Evolutionary conservation across 2,329 filamentous ascomycete genomes (phyloP).

Genomic region (Aspergillus sp.): DNA sequence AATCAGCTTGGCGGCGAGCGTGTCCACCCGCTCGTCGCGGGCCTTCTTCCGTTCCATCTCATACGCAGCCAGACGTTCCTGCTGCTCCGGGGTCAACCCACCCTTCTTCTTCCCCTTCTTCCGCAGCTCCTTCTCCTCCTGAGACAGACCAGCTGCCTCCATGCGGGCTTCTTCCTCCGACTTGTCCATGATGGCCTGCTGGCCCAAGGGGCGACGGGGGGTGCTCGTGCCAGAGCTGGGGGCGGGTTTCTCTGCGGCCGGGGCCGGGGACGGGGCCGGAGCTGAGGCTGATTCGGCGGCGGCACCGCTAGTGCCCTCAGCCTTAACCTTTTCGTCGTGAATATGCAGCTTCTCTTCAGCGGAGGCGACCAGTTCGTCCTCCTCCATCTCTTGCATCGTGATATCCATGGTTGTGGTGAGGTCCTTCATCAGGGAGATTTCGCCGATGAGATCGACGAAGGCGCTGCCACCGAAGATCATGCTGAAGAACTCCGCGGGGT

Average conservation of each 20-base stretch:
- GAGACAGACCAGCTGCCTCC: conserved; percentile 62
- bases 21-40: conserved; percentile 86
- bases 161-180: conserved; percentile 73
- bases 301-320: conserved; percentile 27
- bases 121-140: conserved; percentile 71
- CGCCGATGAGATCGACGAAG: conserved; percentile 93
- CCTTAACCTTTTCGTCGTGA: conserved; percentile 45
- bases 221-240: conserved; percentile 43
- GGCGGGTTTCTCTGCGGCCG: conserved; percentile 23
- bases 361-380: conserved; percentile 59
- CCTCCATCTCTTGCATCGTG: conserved; percentile 76
- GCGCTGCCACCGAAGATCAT: conserved; percentile 98
- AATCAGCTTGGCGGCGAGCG: conserved; percentile 76
- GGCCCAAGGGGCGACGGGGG: conserved; percentile 61
- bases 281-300: conserved; percentile 28
- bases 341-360: conserved; percentile 48
- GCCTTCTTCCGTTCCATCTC: conserved; percentile 81
- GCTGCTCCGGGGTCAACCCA: conserved; percentile 83
- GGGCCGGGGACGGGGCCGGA: conserved; percentile 17
- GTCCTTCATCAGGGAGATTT: conserved; percentile 98
- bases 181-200: conserved; percentile 83
- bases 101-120: conserved; percentile 89
- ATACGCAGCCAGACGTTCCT: conserved; percentile 83
- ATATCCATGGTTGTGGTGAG: conserved; percentile 98
- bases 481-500: conserved; percentile 95